Evolutionary conservation across 257 asterid genomes (phyloP), one percentile per base, ranked within the genome.

Genomic region (Solanum boliviense): DNA sequence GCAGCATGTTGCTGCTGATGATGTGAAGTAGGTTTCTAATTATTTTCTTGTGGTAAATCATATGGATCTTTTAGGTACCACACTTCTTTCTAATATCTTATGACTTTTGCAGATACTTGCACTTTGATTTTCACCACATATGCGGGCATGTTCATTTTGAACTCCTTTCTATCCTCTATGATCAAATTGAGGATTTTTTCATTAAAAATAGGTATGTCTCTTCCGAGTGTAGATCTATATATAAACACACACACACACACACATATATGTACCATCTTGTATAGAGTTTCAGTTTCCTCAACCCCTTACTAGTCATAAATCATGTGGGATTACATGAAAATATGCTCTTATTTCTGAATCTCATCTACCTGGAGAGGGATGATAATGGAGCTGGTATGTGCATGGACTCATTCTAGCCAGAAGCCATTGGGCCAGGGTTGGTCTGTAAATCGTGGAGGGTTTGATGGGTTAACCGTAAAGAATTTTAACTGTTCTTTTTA

Each of bases 111-210:
- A 97, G 99, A 91, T 97, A 96, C 88, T 65, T 92, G 93, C 98
- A 97, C 94, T 97, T 97, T 60, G 99, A 97, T 93, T 97, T 97
- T 92, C 99, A 97, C 89, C 95, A 89, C 89, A 93, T 95, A 89
- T 97, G 99, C 18, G 99, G 99, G 44, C 98, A 95, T 88, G 91
- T 91, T 87, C 93, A 93, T 78, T 94, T 96, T 87, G 96, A 94
- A 90, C 95, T 98, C 88, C 98, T 97, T 89, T 97, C 98, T 70
- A 91, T 94, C 85, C 98, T 97, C 68, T 97, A 97, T 46, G 95
- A 95, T 72, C 98, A 93, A 89, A 91, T 94, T 41, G 94, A 94
- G 92, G 90, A 93, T 88, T 97, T 91, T 92, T 93, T 97, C 89
- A 87, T 90, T 27, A 93, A 90, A 88, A 96, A 94, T 91, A 95